These are phyloP conservation scores for Yarrowia hollandica DNA, from an alignment of 805 yeast genomes.

Conservation along the genomic window DNA sequence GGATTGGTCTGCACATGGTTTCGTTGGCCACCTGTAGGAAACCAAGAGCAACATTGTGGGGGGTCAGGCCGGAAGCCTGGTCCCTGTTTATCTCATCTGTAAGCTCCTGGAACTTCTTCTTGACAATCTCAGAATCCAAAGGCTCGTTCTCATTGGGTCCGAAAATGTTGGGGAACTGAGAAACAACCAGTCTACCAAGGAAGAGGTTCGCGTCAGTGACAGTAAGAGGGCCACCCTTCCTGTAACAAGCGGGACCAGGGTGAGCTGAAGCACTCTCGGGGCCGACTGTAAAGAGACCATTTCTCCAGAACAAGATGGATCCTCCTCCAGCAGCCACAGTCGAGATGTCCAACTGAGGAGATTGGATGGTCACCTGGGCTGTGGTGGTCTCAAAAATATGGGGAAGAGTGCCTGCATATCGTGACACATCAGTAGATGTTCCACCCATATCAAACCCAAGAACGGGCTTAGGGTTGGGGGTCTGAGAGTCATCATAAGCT, in stretches of 20 bases:
- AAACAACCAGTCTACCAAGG: slow-evolving; percentile 70
- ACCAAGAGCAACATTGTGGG: slow-evolving; percentile 76
- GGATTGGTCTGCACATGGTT: slow-evolving; percentile 86
- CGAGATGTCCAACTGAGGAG: slow-evolving; percentile 79
- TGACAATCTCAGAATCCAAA: slow-evolving; percentile 57
- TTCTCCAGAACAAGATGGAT: slow-evolving; percentile 62
- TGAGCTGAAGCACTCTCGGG: slow-evolving; percentile 87
- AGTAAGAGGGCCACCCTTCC: slow-evolving; percentile 81
- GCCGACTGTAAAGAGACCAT: slow-evolving; percentile 76
- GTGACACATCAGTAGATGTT: slow-evolving; percentile 80
- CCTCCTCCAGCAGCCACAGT: slow-evolving; percentile 90
- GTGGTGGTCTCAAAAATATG: slow-evolving; percentile 82
- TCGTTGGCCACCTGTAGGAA: slow-evolving; percentile 82
- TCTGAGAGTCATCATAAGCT: slow-evolving; percentile 53
- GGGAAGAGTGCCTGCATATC: slow-evolving; percentile 68
- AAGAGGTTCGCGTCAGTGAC: slow-evolving; percentile 82
- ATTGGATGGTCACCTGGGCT: slow-evolving; percentile 79
- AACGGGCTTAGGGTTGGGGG: slow-evolving; percentile 47
- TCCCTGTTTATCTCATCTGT: slow-evolving; percentile 58
- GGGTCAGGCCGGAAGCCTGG: slow-evolving; percentile 45
- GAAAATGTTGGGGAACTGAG: slow-evolving; percentile 75
- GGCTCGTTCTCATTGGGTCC: slow-evolving; percentile 78
- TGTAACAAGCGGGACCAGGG: slow-evolving; percentile 87
- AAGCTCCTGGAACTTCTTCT: slow-evolving; percentile 52
- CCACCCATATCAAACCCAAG: slow-evolving; percentile 93